A percentile compares a stretch with the other conserved stretches of the same genome.
These are phyloP conservation scores for Quercus wislizeni DNA, from an alignment of 306 rosid genomes.

Conservation along the genomic window DNA sequence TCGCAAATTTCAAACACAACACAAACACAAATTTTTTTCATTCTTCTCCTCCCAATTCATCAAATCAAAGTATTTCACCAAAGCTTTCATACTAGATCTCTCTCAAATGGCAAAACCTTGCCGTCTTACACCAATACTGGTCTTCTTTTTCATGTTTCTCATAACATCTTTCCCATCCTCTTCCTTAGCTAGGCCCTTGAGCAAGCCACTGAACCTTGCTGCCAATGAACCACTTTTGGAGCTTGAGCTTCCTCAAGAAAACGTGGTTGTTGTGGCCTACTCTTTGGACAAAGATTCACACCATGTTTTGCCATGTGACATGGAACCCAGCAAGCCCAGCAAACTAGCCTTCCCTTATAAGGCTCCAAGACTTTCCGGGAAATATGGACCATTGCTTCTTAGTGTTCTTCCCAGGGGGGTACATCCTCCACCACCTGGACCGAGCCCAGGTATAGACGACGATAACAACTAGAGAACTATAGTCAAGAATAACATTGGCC, in stretches of 20 bases:
- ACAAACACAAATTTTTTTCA: neutral
- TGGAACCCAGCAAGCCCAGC: neutral
- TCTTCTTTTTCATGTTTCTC: slow-evolving; percentile 1
- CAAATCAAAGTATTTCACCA: neutral
- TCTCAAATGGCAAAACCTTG: slow-evolving; percentile 23
- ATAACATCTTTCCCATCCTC: neutral
- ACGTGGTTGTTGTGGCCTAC: neutral
- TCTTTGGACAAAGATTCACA: neutral
- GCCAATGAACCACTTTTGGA: too few species aligned
- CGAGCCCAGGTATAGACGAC: slow-evolving; percentile 55
- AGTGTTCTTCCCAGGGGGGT: slow-evolving; percentile 69
- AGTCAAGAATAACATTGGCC: neutral
- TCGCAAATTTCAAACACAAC: neutral
- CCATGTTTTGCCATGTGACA: slow-evolving; percentile 4
- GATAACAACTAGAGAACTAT: neutral
- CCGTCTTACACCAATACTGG: neutral
- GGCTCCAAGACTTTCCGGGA: slow-evolving; percentile 21
- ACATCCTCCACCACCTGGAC: slow-evolving; percentile 50
- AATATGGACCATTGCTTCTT: slow-evolving; percentile 42
- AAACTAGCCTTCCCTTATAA: neutral
- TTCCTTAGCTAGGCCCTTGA: slow-evolving; percentile 33
- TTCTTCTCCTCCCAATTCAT: neutral
- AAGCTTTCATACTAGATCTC: neutral
- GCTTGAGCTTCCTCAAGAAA: slow-evolving; percentile 19
- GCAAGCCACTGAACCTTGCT: neutral